Base-by-base conservation (phyloP, 2,329 filamentous ascomycete species). In the Simplicillium sp. region DNA sequence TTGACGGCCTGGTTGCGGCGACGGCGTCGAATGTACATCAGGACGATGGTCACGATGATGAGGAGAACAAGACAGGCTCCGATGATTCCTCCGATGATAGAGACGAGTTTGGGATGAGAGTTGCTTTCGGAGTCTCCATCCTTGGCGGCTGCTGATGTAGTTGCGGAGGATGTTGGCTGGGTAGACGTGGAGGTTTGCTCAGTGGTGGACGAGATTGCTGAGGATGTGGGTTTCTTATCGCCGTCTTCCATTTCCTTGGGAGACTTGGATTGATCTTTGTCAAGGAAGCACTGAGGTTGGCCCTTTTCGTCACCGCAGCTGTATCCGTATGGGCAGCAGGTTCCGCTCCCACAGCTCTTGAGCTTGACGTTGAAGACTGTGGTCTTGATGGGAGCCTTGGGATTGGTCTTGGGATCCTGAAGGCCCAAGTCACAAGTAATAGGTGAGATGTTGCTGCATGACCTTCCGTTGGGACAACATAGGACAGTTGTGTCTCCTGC, bases 251-350 rank as follows among this genome's bases (percentile, higher is more conserved):
- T 47, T 16, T 48, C 54, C 40, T 57, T 62, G 16, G 64, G 65
- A 32, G 49, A n/a, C 28, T 55, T 46, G 8, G 59, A 56, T 52
- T 82, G 73, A 51, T 82, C 69, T 13, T 61, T 46, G 46, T 78
- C 58, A 49, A 62, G 66, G 11, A 66, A 55, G 50, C 83, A 87
- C 45, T 63, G 43, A 6, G 14, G 4, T 38, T 59, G 57, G 34
- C 32, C 37, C 7, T 44, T 39, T 14, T 62, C 62, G 39, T 54
- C 55, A 29, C 70, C 59, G 61, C 84, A 89, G 2, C 65, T 62
- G 60, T 82, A 88, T 3, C 84, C 84, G 57, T 81, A 80, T 0
- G 84, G 84, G 54, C 84, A 89, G 60, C 84, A 89, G n/a, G 50
- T 40, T 50, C 46, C 58, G 14, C 51, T 55, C 12, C 73, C 80